A percentile compares a stretch with the other conserved stretches of the same genome.
phyloP scores from a whole-genome alignment of 208 protist species.

The Leishmania aethiopica region DNA sequence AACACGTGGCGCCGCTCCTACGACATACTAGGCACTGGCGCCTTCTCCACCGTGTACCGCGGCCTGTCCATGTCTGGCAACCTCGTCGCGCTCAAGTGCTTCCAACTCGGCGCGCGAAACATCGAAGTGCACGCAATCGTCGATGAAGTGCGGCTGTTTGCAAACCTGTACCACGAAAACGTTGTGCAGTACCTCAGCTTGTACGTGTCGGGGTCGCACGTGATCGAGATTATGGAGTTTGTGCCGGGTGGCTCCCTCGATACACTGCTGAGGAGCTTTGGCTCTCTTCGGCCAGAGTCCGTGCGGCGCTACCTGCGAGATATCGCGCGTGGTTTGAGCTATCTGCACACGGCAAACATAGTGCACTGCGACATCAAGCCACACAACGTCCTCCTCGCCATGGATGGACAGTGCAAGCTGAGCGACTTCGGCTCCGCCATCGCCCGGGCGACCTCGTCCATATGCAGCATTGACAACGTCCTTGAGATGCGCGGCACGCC shows the following conservation, averaged over 20 bases:
- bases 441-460: constrained; percentile 38
- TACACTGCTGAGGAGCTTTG: constrained; percentile 66
- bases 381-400: constrained; percentile 84
- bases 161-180: constrained; percentile 73
- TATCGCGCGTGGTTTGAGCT: constrained; percentile 63
- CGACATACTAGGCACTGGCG: constrained; percentile 51
- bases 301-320: constrained; percentile 72
- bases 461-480: constrained; percentile 52
- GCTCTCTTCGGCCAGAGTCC: constrained; percentile 33
- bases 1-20: constrained; percentile 60
- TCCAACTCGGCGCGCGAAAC: constrained; percentile 54
- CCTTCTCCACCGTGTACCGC: constrained; percentile 69
- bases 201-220: constrained; percentile 46
- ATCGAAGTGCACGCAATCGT: constrained; percentile 51
- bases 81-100: constrained; percentile 80
- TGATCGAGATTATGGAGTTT: constrained; percentile 85
- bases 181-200: constrained; percentile 84
- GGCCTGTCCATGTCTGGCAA: constrained; percentile 61
- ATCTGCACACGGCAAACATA: constrained; percentile 75
- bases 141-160: constrained; percentile 68
- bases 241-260: constrained; percentile 83
- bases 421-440: constrained; percentile 85
- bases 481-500: constrained; percentile 75
- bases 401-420: constrained; percentile 82
- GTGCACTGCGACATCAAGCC: constrained; percentile 89